Conservation (phyloP, 2,329 filamentous ascomycete genomes). For the Epichloe uncinata region DNA sequence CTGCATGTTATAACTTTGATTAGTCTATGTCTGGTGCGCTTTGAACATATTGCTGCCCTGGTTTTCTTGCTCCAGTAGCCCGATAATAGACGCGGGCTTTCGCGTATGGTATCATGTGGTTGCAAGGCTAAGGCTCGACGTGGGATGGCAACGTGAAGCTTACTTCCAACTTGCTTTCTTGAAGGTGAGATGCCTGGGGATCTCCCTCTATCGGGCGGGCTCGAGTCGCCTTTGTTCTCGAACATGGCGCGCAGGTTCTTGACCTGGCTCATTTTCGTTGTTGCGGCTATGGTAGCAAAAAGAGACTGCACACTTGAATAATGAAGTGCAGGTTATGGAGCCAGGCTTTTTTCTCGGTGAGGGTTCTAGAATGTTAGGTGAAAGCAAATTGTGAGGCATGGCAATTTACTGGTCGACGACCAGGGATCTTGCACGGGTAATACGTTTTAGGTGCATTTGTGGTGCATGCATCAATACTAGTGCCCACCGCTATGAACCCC, state of each 20-base stretch:
- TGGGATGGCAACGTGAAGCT: constrained; percentile 1
- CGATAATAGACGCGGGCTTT: neutral
- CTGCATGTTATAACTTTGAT: constrained; percentile 13
- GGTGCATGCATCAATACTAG: neutral
- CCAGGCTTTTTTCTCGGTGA: neutral
- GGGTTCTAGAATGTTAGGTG: neutral
- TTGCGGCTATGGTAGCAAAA: neutral
- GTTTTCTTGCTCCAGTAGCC: neutral
- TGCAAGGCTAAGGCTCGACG: neutral
- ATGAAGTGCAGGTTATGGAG: neutral
- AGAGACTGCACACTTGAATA: neutral
- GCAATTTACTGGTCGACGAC: neutral
- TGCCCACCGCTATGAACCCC: neutral
- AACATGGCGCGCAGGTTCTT: constrained; percentile 70
- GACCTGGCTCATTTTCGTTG: constrained; percentile 45
- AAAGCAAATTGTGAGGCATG: neutral
- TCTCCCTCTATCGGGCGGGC: constrained; percentile 55
- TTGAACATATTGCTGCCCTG: neutral
- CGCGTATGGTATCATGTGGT: neutral
- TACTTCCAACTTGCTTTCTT: constrained; percentile 9
- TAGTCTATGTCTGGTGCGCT: constrained; percentile 9
- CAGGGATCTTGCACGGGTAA: neutral
- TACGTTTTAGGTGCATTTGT: neutral
- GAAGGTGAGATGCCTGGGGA: constrained; percentile 41
- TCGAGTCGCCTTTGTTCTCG: constrained; percentile 55